phyloP scores from a whole-genome alignment of 768 basidiomycete genomes.

The Auriscalpium orientale region DNA sequence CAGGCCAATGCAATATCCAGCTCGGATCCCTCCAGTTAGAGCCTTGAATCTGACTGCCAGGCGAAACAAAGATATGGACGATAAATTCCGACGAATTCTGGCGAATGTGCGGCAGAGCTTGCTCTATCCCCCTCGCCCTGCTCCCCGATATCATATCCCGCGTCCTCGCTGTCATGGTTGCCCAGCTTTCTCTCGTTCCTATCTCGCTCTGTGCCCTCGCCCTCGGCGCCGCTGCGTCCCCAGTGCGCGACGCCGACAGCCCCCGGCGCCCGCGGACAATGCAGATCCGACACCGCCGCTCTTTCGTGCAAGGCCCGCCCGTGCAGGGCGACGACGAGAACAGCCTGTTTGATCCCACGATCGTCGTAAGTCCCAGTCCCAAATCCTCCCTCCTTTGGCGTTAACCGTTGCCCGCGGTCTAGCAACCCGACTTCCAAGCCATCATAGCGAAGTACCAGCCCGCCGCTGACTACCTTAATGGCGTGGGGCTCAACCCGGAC shows the following conservation, averaged over 20 bases:
- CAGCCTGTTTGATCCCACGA: slow-evolving; percentile 17
- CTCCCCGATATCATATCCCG: background rate
- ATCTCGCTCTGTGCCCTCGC: background rate
- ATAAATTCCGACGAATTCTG: too few species aligned
- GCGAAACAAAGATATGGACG: too few species aligned
- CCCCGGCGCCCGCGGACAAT: background rate
- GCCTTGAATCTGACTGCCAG: too few species aligned
- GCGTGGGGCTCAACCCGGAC: slow-evolving; percentile 25
- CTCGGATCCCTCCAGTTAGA: too few species aligned
- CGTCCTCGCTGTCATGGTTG: background rate
- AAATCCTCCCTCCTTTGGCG: background rate
- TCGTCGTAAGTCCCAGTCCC: slow-evolving; percentile 14
- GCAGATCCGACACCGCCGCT: background rate
- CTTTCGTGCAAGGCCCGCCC: background rate
- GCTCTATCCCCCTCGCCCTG: too few species aligned
- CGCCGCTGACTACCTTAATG: slow-evolving; percentile 21
- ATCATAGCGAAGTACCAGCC: slow-evolving; percentile 25
- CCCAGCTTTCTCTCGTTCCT: background rate
- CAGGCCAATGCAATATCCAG: too few species aligned
- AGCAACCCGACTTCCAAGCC: slow-evolving; percentile 22
- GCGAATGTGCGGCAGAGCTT: too few species aligned
- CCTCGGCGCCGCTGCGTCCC: background rate
- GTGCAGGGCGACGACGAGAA: background rate
- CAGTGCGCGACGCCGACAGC: background rate
- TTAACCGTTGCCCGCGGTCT: background rate